Conservation (phyloP, 768 basidiomycete species). For the Leccinum boreale region DNA sequence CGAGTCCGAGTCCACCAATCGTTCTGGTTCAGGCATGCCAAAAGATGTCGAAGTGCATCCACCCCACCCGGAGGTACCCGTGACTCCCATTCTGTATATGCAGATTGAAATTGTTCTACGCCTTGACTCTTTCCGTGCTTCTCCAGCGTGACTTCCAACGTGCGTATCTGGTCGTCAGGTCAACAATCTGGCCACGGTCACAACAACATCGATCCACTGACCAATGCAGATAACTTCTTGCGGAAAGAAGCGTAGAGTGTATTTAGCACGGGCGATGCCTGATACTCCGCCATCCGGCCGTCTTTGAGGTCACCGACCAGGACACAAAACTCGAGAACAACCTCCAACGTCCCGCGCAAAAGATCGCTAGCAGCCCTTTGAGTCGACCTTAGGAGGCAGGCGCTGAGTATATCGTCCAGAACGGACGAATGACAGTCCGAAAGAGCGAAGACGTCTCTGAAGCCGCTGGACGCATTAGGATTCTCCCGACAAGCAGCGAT, state of each 20-base stretch:
- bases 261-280: constrained; percentile 56
- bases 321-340: constrained; percentile 64
- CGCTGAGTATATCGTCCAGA: constrained; percentile 72
- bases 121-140: constrained; percentile 35
- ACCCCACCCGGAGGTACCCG: constrained; percentile 47
- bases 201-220: constrained; percentile 33
- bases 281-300: constrained; percentile 56
- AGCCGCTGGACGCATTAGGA: constrained; percentile 26
- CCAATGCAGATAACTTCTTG: constrained; percentile 54
- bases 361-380: constrained; percentile 66
- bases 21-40: constrained; percentile 50
- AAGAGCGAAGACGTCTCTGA: constrained; percentile 74
- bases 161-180: constrained; percentile 44
- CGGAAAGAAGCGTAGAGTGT: constrained; percentile 53
- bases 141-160: constrained; percentile 55
- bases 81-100: constrained; percentile 27
- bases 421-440: constrained; percentile 62
- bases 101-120: constrained; percentile 20
- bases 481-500: constrained; percentile 28
- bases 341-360: constrained; percentile 58
- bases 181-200: background rate
- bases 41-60: constrained; percentile 52
- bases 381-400: constrained; percentile 67
- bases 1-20: constrained; percentile 52
- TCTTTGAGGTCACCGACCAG: constrained; percentile 59